phyloP scores from a whole-genome alignment of 1,139 yeast species.

The Suhomyces anneliseae region DNA sequence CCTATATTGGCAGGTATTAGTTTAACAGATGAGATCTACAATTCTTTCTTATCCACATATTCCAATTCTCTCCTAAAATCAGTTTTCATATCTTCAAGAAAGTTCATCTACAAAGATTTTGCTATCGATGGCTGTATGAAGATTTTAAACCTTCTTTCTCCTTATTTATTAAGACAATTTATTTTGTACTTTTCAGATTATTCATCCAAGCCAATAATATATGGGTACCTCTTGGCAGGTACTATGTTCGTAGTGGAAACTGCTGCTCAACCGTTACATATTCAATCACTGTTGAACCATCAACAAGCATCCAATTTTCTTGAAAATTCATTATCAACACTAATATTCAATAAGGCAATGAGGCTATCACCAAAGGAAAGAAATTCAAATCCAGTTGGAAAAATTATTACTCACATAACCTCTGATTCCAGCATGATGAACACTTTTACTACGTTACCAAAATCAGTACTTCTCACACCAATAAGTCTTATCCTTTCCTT shows the following conservation, averaged over 20 bases:
- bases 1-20: too few species aligned
- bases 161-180: slow-evolving; percentile 23
- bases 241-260: too few species aligned
- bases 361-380: slow-evolving; percentile 26
- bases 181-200: slow-evolving; percentile 18
- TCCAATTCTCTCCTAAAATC: too few species aligned
- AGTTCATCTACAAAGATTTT: too few species aligned
- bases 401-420: slow-evolving; percentile 27
- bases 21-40: too few species aligned
- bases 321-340: slow-evolving; percentile 3
- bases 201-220: not conserved
- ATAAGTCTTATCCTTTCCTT: slow-evolving; percentile 21
- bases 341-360: slow-evolving; percentile 18
- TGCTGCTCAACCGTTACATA: not conserved
- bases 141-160: slow-evolving; percentile 4
- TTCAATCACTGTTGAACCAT: not conserved
- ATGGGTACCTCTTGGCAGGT: too few species aligned
- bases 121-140: too few species aligned
- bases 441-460: slow-evolving; percentile 20
- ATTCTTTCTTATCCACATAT: too few species aligned
- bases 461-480: slow-evolving; percentile 8
- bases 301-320: not conserved
- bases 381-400: slow-evolving; percentile 27
- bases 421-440: slow-evolving; percentile 20
- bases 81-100: too few species aligned